Conservation (phyloP, 306 rosid genomes). For the Vigna radiata region DNA sequence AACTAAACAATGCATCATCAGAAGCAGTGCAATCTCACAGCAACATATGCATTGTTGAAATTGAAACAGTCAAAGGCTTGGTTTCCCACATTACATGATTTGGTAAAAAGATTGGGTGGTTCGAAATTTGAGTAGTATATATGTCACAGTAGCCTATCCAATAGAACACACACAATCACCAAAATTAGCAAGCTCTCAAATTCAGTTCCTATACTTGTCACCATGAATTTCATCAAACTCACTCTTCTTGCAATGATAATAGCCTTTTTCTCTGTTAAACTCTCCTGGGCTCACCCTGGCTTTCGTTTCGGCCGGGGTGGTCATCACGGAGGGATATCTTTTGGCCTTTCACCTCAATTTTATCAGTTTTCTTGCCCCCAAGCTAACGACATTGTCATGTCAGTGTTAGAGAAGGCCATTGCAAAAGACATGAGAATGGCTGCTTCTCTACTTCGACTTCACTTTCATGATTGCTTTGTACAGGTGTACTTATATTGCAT, state of each 20-base stretch:
- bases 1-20: conserved; percentile 38
- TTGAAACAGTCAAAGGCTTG: conserved; percentile 57
- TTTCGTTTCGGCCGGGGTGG: conserved; percentile 70
- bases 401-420: conserved; percentile 75
- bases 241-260: conserved; percentile 41
- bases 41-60: conserved; percentile 44
- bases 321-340: conserved; percentile 46
- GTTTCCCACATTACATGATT: conserved; percentile 51
- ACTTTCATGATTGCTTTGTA: conserved; percentile 84
- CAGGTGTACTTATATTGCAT: conserved; percentile 54
- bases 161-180: conserved; percentile 28
- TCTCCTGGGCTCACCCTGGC: conserved; percentile 60
- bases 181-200: conserved; percentile 11
- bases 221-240: conserved; percentile 55
- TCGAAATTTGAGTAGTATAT: conserved; percentile 40
- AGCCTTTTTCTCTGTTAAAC: conserved; percentile 43
- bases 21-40: conserved; percentile 18
- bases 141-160: conserved; percentile 40
- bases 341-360: conserved; percentile 68
- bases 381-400: conserved; percentile 77
- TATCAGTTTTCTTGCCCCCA: conserved; percentile 84
- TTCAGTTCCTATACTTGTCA: conserved; percentile 1
- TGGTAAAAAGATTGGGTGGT: conserved; percentile 59
- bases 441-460: conserved; percentile 86
- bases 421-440: conserved; percentile 65